Evolutionary conservation across 352 stramenopile species (phyloP), one percentile per base, ranked within the genome.

Genomic region (Phytophthora sp.): DNA sequence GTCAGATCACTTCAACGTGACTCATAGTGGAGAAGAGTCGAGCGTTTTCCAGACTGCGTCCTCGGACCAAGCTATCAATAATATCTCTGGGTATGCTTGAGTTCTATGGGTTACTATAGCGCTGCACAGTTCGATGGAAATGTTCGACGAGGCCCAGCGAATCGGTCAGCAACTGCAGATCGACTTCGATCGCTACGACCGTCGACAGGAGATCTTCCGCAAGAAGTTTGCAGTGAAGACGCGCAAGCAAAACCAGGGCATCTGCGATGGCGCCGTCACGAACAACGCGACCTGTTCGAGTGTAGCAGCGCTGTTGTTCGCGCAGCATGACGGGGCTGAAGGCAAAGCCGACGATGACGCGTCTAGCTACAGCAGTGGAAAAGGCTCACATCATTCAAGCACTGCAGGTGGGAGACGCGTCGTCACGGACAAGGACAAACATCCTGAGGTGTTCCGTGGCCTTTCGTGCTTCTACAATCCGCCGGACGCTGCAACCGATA

Each of bases 391-490:
- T 29, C 21, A 9, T 27, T 49, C 33, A 16, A 52, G 18, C 11
- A 45, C 1, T 59, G 18, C n/a, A 18, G 41, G 29, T 4, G 42
- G 36, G 27, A 47, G 56, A 47, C 23, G 57, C 3, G 18, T 36
- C 29, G 18, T 31, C 47, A 62, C 53, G 0, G 62, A 75, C n/a
- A 73, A 73, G 53, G 59, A 73, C 31, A 73, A 73, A 20, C 26
- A 69, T 33, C 49, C 55, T 21, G 64, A 84, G 0, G 36, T 77
- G 5, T 61, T 67, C 21, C 63, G 57, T n/a, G 59, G 69, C 2
- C 71, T 88, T 20, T 65, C 73, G 33, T 80, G 67, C 62, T 85
- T 87, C 51, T 84, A 88, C 50, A 66, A 64, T 5, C 79, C 79
- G 0, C 55, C 77, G 0, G 71, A 82, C 20, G 73, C 68, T 13